A percentile compares a stretch with the other conserved stretches of the same genome.
phyloP scores from a whole-genome alignment of 139 green algal genomes.

The Micromonas commoda region DNA sequence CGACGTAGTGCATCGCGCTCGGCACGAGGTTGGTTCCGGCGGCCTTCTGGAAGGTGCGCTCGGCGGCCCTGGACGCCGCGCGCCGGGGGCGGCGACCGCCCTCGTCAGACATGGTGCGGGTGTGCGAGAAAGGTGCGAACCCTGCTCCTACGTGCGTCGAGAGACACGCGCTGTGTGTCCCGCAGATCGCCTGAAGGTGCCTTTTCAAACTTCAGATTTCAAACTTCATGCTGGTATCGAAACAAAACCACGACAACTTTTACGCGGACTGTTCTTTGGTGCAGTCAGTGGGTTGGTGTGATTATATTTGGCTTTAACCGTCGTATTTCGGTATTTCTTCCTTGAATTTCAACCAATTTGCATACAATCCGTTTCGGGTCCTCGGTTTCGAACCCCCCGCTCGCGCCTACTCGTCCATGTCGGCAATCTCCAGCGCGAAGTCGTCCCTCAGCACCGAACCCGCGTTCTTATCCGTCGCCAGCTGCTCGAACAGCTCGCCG shows the following conservation, averaged over 20 bases:
- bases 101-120: background rate
- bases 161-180: too few relatives aligned
- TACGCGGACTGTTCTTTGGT: too few relatives aligned
- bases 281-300: too few relatives aligned
- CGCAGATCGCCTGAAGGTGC: too few relatives aligned
- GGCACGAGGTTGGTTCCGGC: background rate
- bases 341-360: too few relatives aligned
- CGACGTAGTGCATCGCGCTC: constrained; percentile 66
- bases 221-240: background rate
- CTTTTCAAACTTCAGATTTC: too few relatives aligned
- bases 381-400: background rate
- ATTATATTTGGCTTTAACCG: too few relatives aligned
- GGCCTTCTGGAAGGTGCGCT: background rate
- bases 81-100: too few relatives aligned
- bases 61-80: background rate
- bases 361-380: background rate
- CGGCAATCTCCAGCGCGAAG: constrained; percentile 77
- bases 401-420: constrained; percentile 66
- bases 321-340: too few relatives aligned
- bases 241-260: background rate
- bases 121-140: too few relatives aligned
- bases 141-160: too few relatives aligned
- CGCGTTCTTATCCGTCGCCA: constrained; percentile 57
- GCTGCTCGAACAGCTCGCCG: constrained; percentile 51
- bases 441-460: constrained; percentile 69